Evolutionary conservation across 2,329 filamentous ascomycete species (phyloP).

Genomic region (Nemania bipapillata): DNA sequence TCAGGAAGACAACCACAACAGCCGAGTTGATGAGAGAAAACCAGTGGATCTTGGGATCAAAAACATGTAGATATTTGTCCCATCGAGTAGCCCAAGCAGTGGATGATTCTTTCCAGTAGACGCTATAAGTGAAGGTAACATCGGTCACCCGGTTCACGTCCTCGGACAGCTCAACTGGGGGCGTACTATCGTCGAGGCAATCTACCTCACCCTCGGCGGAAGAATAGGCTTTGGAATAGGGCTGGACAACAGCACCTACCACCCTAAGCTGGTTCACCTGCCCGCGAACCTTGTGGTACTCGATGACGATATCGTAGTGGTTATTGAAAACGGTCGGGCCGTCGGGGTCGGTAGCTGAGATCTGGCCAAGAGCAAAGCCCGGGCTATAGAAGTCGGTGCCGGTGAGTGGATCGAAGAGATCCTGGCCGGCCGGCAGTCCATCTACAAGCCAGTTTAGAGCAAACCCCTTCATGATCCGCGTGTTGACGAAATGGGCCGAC

Average conservation of each 20-base stretch:
- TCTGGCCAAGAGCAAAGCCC: constrained; percentile 81
- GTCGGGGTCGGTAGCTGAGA: constrained; percentile 59
- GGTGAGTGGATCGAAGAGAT: constrained; percentile 79
- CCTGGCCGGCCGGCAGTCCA: constrained; percentile 88
- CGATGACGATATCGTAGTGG: constrained; percentile 92
- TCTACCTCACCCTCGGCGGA: constrained; percentile 62
- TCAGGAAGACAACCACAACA: constrained; percentile 90
- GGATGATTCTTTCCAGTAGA: constrained; percentile 83
- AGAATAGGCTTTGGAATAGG: constrained; percentile 74
- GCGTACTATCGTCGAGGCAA: constrained; percentile 68
- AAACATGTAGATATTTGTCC: constrained; percentile 98
- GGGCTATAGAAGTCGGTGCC: constrained; percentile 87
- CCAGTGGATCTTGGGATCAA: constrained; percentile 98
- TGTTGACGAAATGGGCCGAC: constrained; percentile 82
- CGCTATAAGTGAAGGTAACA: constrained; percentile 90
- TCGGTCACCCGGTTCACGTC: constrained; percentile 63
- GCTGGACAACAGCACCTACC: constrained; percentile 90
- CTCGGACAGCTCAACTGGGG: constrained; percentile 71
- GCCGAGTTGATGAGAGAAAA: constrained; percentile 97
- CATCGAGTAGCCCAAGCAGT: constrained; percentile 96
- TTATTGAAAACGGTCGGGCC: constrained; percentile 79
- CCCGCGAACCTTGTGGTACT: constrained; percentile 83
- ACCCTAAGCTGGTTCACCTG: constrained; percentile 79
- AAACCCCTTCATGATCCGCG: constrained; percentile 83
- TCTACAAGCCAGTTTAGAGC: constrained; percentile 97